Evolutionary conservation across 75 land plant genomes (phyloP).

Genomic region (Cunninghamia lanceolata): DNA sequence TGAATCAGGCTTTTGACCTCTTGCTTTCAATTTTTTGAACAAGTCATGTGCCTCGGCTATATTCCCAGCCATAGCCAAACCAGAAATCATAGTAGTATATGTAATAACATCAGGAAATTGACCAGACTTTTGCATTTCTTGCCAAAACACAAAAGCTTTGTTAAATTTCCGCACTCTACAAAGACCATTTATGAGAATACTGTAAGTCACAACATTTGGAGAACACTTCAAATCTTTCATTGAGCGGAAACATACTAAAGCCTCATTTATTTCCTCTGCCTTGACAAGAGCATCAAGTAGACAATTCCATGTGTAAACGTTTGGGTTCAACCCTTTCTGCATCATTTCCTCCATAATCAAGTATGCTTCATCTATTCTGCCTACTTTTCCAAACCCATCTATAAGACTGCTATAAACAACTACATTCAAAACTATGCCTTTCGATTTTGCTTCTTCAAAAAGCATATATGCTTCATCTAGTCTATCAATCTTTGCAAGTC

Average conservation of each 20-base stretch:
- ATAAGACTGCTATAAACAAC: constrained; percentile 69
- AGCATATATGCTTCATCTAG: constrained; percentile 81
- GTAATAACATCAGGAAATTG: constrained; percentile 57
- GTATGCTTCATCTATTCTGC: constrained; percentile 78
- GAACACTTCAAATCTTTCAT: constrained; percentile 69
- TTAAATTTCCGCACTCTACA: constrained; percentile 61
- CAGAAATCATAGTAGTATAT: constrained; percentile 79
- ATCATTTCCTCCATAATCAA: constrained; percentile 73
- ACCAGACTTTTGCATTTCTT: constrained; percentile 81
- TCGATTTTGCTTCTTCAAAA: constrained; percentile 73
- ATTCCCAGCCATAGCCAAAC: constrained; percentile 62
- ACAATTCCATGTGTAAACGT: constrained; percentile 71
- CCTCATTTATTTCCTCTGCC: constrained; percentile 62
- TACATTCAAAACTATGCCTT: constrained; percentile 51
- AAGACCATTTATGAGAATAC: constrained; percentile 72
- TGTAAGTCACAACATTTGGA: constrained; percentile 76
- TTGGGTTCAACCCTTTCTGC: constrained; percentile 64
- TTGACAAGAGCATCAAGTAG: constrained; percentile 76
- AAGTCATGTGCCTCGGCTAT: constrained; percentile 38
- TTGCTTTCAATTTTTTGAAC: constrained; percentile 54
- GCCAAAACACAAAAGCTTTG: constrained; percentile 79
- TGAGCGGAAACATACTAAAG: constrained; percentile 55
- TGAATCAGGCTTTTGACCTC: constrained; percentile 65
- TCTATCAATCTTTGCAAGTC: constrained; percentile 72
- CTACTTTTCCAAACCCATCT: constrained; percentile 79